These are phyloP conservation scores for Picea mariana DNA, from an alignment of 83 land plant genomes.

Conservation along the genomic window DNA sequence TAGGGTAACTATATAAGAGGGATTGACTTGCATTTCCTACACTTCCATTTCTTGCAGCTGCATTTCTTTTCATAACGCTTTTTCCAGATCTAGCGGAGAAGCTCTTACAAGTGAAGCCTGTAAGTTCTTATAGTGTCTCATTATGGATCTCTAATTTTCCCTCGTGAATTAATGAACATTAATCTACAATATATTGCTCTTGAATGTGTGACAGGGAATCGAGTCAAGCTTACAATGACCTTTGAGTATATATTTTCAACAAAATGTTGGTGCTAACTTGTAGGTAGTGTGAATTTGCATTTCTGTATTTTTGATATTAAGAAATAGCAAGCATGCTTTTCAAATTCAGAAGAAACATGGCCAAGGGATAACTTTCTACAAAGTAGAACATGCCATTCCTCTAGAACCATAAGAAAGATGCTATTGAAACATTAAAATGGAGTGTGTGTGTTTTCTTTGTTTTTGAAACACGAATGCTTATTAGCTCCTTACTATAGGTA, in stretches of 20 bases:
- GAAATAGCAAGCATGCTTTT: background rate
- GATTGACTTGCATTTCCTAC: background rate
- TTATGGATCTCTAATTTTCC: background rate
- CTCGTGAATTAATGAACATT: background rate
- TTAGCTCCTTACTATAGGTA: background rate
- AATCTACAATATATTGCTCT: background rate
- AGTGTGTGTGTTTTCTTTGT: background rate
- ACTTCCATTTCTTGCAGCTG: constrained; percentile 45
- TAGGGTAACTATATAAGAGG: background rate
- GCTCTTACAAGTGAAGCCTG: constrained; percentile 46
- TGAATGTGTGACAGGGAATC: background rate
- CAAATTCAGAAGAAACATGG: background rate
- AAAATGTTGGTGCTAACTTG: background rate
- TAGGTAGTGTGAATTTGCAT: background rate
- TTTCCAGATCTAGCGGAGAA: constrained; percentile 89
- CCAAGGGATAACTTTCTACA: background rate
- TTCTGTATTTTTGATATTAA: background rate
- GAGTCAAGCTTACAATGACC: background rate
- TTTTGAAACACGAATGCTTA: background rate
- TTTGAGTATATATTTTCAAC: background rate
- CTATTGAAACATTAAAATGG: background rate
- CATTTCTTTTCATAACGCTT: constrained; percentile 68
- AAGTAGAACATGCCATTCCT: background rate
- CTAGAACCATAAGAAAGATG: background rate
- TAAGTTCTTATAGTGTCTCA: constrained; percentile 7